Conservation (phyloP, 768 basidiomycete species). For the Suillus tomentosus region DNA sequence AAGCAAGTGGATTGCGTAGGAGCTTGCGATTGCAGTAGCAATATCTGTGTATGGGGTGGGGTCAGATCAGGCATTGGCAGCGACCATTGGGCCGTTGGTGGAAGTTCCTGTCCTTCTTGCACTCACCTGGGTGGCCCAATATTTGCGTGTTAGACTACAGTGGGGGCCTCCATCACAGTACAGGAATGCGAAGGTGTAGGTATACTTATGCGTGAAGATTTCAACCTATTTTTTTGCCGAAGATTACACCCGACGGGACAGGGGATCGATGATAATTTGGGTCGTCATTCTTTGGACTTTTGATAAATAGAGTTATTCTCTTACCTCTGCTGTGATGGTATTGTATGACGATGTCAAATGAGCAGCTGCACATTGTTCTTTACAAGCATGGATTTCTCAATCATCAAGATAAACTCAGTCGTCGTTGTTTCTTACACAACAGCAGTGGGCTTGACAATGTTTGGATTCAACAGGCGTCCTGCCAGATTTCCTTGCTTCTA, state of each 20-base stretch:
- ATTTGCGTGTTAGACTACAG: slow-evolving; percentile 39
- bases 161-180: slow-evolving; percentile 34
- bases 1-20: slow-evolving; percentile 37
- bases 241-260: not conserved
- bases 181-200: not conserved
- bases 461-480: not conserved
- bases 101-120: slow-evolving; percentile 78
- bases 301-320: not conserved
- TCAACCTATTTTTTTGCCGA: not conserved
- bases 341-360: not conserved
- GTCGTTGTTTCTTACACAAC: not conserved
- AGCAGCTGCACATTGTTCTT: not conserved
- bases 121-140: slow-evolving; percentile 66
- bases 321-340: not conserved
- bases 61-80: slow-evolving; percentile 79
- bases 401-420: not conserved
- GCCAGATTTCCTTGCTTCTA: not conserved
- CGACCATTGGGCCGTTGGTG: slow-evolving; percentile 76
- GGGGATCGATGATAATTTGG: not conserved
- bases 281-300: not conserved
- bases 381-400: not conserved
- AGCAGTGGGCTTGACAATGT: not conserved
- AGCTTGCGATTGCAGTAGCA: slow-evolving; percentile 82
- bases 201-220: not conserved
- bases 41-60: slow-evolving; percentile 78